A percentile compares a stretch with the other conserved stretches of the same genome.
Conservation (phyloP, 345 rosid genomes). For the Garcia nutans region DNA sequence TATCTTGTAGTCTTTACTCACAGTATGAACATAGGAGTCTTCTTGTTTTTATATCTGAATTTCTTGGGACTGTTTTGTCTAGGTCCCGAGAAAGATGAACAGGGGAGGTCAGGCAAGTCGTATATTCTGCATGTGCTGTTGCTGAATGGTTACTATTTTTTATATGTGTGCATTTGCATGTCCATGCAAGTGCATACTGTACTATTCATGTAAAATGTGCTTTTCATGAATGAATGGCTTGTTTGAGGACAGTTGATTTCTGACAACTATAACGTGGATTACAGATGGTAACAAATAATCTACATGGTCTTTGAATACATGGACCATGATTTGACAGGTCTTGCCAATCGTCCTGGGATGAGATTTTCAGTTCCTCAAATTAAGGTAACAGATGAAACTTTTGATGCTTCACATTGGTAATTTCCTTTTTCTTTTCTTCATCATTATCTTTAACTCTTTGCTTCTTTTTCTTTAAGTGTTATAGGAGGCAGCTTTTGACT, state of each 20-base stretch:
- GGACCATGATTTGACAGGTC: slow-evolving; percentile 98
- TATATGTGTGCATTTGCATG: background rate
- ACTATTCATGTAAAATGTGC: too few species aligned
- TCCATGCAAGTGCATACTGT: background rate
- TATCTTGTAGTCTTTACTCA: background rate
- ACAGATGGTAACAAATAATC: slow-evolving; percentile 83
- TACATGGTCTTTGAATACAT: slow-evolving; percentile 98
- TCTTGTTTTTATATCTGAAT: slow-evolving; percentile 9
- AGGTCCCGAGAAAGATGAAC: slow-evolving; percentile 92
- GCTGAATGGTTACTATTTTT: background rate
- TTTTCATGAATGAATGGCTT: background rate
- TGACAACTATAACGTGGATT: slow-evolving; percentile 18
- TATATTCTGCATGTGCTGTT: background rate
- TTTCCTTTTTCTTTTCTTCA: background rate
- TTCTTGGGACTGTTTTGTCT: background rate
- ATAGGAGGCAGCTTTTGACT: slow-evolving; percentile 94
- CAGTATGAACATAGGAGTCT: background rate
- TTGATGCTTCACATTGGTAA: background rate
- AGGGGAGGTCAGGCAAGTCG: slow-evolving; percentile 75
- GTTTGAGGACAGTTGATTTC: slow-evolving; percentile 7
- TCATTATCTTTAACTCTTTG: background rate
- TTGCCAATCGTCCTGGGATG: slow-evolving; percentile 92
- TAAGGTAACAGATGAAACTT: slow-evolving; percentile 46
- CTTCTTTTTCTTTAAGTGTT: slow-evolving; percentile 53
- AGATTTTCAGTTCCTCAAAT: slow-evolving; percentile 92